Base-by-base conservation (phyloP, 768 basidiomycete genomes). In the Lanmaoa pseudosensibilis region DNA sequence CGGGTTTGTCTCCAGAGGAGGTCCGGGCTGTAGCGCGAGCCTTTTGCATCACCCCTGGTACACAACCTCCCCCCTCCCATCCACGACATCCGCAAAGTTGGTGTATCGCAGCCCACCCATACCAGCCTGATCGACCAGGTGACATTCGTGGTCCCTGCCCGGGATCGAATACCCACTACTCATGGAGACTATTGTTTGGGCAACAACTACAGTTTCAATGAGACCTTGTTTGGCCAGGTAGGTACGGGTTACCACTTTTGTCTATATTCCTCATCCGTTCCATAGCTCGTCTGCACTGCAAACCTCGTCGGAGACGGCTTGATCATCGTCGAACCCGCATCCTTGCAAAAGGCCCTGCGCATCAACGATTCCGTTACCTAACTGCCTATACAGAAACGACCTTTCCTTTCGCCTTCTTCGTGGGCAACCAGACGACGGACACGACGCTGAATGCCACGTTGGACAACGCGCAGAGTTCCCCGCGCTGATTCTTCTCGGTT, bases 91-190 rank as follows among this genome's bases (percentile, higher is more conserved):
- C 7, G 25, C 64, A 30, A 69, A 66, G 48, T 15, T 66, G 44
- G 66, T 69, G 7, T 32, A 59, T 33, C 23, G 34, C 8, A 1
- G 45, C 23, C 3, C 66, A 67, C 25, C 64, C 67, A 9, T 69
- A 47, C 37, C 4, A 19, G 1, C 54, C 63, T 2, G 53, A 46
- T 32, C 52, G 1, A 27, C 66, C 66, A 7, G 58, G 64, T 30
- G 67, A 69, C 27, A 60, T 69, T 36, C 67, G 67, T 38, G 67
- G 66, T 13, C 59, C 67, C 12, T 67, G 59, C 27, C 61, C 66
- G 0, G 66, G 67, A 46, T 38, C 69, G 48, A 67, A 69, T 30
- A 67, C 64, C 12, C 46, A 67, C 65, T 13, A 67, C 64, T 3
- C 67, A 61, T 3, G 59, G 51, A 13, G 66, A 67, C 39, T 66